Evolutionary conservation across 768 basidiomycete species (phyloP).

Genomic region (Pleurotus giganteus): DNA sequence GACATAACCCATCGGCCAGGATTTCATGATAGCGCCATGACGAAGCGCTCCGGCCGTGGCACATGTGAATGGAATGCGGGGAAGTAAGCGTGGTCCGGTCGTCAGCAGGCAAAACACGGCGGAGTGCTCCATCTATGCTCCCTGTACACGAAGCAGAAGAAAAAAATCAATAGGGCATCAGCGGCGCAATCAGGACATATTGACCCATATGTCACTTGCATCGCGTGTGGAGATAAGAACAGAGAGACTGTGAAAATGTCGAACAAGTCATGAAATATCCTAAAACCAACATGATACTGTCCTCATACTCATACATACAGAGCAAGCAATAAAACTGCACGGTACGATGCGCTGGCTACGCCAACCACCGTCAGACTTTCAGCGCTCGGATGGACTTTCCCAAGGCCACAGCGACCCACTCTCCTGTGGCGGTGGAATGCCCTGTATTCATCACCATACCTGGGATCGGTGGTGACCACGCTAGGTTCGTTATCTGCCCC

Average conservation of each 20-base stretch:
- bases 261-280: not conserved
- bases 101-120: slow-evolving; percentile 7
- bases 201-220: not conserved
- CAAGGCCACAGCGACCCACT: slow-evolving; percentile 84
- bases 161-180: slow-evolving; percentile 2
- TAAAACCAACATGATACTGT: not conserved
- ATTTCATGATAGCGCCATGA: not conserved
- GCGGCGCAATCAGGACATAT: not conserved
- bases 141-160: not conserved
- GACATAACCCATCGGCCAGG: not conserved
- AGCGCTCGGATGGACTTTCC: slow-evolving; percentile 81
- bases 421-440: slow-evolving; percentile 70
- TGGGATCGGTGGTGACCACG: slow-evolving; percentile 86
- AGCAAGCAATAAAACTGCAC: not conserved
- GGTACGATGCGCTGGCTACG: not conserved
- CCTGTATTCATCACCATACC: slow-evolving; percentile 76
- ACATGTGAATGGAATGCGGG: slow-evolving; percentile 2
- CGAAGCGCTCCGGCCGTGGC: not conserved
- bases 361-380: slow-evolving; percentile 54
- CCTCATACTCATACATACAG: not conserved
- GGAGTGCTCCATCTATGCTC: not conserved
- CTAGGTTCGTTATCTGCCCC: slow-evolving; percentile 77
- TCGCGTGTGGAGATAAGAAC: not conserved
- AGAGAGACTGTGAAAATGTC: not conserved
- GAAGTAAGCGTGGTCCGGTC: not conserved